phyloP scores from a whole-genome alignment of 1,284 basidiomycete species.

The Testicularia cyperi region DNA sequence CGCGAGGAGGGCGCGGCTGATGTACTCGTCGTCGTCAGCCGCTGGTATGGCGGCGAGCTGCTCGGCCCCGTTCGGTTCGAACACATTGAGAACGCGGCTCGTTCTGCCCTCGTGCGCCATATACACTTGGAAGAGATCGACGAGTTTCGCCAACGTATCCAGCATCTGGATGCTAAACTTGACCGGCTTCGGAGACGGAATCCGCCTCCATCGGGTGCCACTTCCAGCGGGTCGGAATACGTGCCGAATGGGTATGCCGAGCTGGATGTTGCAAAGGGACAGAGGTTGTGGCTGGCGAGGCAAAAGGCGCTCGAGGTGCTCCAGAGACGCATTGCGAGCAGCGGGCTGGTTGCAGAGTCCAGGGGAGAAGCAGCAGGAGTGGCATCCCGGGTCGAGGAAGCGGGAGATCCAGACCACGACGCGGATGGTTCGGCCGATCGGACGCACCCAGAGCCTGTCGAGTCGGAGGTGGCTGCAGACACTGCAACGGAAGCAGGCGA shows the following conservation, averaged over 20 bases:
- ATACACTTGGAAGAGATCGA: conserved; percentile 65
- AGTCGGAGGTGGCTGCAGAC: no score
- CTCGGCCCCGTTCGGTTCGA: conserved; percentile 72
- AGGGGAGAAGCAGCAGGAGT: no score
- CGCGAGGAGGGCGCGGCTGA: conserved; percentile 51
- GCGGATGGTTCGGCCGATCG: no score
- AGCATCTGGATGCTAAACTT: conserved; percentile 36
- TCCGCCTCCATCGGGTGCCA: no score
- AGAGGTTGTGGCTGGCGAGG: conserved; percentile 38
- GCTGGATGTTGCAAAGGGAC: conserved; percentile 33
- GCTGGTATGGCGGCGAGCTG: conserved; percentile 75
- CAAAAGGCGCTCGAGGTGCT: conserved; percentile 35
- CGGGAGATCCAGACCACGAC: no score
- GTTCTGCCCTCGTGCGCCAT: conserved; percentile 72
- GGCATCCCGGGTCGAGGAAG: no score
- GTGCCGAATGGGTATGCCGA: conserved; percentile 21
- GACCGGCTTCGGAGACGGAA: no score
- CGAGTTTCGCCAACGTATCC: conserved; percentile 28
- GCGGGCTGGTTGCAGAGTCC: no score
- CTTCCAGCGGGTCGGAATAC: neutral
- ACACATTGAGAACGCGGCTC: conserved; percentile 74
- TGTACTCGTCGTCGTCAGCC: conserved; percentile 53
- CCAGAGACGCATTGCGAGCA: conserved; percentile 12
- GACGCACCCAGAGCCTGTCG: no score
- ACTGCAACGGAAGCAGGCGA: no score